Conservation (phyloP, 2,329 filamentous ascomycete genomes). For the Akanthomyces muscarius region DNA sequence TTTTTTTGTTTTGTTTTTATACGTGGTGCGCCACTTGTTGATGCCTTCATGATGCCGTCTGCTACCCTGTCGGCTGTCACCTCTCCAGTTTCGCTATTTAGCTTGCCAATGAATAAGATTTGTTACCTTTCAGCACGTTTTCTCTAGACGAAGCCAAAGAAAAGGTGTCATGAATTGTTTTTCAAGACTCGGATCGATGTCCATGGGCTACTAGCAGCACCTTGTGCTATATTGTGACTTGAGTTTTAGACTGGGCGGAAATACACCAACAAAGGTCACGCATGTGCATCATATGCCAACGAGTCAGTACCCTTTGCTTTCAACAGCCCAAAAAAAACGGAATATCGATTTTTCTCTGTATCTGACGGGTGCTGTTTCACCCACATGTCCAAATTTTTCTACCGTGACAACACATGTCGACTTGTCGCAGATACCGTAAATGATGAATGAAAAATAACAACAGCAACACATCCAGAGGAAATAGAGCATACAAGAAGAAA, state of each 20-base stretch:
- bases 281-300: no score
- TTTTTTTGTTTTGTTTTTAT: neutral
- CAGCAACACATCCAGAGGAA: neutral
- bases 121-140: neutral
- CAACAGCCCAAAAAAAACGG: no score
- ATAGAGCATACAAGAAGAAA: neutral
- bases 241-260: neutral
- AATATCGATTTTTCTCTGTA: neutral
- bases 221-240: no score
- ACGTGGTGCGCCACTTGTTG: neutral
- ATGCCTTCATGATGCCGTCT: neutral
- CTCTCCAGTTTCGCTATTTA: slow-evolving; percentile 6
- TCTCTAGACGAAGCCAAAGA: neutral
- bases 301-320: no score
- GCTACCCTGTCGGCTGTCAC: slow-evolving; percentile 4
- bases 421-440: neutral
- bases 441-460: neutral
- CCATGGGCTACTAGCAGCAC: no score
- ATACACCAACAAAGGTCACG: no score
- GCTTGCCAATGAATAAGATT: neutral
- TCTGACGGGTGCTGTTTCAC: slow-evolving; percentile 10
- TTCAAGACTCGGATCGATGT: no score
- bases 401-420: neutral
- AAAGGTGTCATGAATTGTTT: no score
- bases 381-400: slow-evolving; percentile 9